Percentiles rank a stretch among this genome's conserved stretches.
These are phyloP conservation scores for Raphanus raphanistrum DNA, from an alignment of 345 rosid genomes.

Conservation along the genomic window DNA sequence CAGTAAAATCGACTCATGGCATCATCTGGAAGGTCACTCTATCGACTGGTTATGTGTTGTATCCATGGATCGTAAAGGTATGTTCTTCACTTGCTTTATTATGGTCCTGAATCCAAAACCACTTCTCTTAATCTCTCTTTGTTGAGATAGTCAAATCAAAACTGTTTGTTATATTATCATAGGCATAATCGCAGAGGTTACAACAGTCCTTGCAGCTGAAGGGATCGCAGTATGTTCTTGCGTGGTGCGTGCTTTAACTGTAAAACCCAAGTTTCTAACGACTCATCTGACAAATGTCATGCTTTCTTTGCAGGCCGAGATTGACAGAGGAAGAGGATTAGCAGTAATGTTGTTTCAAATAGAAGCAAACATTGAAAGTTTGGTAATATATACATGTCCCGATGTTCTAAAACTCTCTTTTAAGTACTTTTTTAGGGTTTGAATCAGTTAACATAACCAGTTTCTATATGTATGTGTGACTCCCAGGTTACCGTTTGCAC, in stretches of 20 bases:
- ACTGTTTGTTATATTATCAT: conserved; percentile 25
- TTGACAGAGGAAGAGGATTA: conserved; percentile 86
- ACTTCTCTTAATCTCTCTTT: background rate
- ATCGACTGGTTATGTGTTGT: conserved; percentile 89
- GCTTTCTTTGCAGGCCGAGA: conserved; percentile 62
- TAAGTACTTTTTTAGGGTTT: background rate
- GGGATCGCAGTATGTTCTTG: conserved; percentile 80
- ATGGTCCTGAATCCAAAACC: background rate
- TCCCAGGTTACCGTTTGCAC: conserved; percentile 72
- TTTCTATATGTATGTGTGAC: conserved; percentile 2
- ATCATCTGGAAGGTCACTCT: conserved; percentile 86
- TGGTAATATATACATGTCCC: conserved; percentile 49
- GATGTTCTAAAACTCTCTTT: conserved; percentile 1
- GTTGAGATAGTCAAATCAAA: conserved; percentile 6
- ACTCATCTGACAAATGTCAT: conserved; percentile 2
- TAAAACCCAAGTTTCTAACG: background rate
- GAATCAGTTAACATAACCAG: background rate
- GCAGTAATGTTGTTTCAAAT: conserved; percentile 89
- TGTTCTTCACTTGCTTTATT: background rate
- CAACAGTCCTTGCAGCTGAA: conserved; percentile 67
- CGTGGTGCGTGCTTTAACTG: conserved; percentile 54
- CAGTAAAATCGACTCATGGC: conserved; percentile 87
- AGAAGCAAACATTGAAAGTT: conserved; percentile 67
- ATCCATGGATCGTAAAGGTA: conserved; percentile 89
- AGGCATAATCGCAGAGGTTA: conserved; percentile 92